These are phyloP conservation scores for Colletotrichum tamarilloi DNA, from an alignment of 2,329 filamentous ascomycete genomes.

Conservation along the genomic window DNA sequence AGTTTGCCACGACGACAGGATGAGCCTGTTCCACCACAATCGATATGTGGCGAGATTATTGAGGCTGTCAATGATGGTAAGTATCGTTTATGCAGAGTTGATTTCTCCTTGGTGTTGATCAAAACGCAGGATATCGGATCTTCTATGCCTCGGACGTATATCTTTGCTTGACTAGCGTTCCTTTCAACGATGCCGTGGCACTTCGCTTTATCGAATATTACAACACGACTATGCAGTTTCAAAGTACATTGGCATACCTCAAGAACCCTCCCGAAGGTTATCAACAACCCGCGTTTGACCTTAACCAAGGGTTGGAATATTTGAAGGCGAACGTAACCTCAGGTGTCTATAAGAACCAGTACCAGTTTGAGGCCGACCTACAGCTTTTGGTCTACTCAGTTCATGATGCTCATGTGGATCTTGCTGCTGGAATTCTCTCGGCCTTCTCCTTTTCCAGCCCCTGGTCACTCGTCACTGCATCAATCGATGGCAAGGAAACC, in stretches of 20 bases:
- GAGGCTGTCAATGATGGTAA: conserved; percentile 18
- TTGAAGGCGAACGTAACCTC: conserved; percentile 16
- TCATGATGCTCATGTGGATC: conserved; percentile 20
- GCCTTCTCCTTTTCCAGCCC: conserved; percentile 28
- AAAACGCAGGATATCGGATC: conserved; percentile 2
- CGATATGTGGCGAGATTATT: conserved; percentile 18
- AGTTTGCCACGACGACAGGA: conserved; percentile 6
- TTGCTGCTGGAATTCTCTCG: conserved; percentile 14
- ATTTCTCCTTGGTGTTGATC: too few species aligned
- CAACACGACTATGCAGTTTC: conserved; percentile 31
- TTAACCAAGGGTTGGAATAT: not conserved
- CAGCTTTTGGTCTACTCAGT: conserved; percentile 24
- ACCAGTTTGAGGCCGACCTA: conserved; percentile 17
- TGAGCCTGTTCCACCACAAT: not conserved
- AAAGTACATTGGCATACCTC: conserved; percentile 18
- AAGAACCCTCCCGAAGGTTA: conserved; percentile 23
- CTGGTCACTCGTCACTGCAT: conserved; percentile 11
- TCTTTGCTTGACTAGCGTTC: conserved; percentile 18
- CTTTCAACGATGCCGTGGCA: conserved; percentile 18
- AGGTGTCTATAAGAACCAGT: conserved; percentile 19
- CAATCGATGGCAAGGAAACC: conserved; percentile 19
- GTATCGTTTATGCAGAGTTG: too few species aligned
- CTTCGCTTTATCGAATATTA: conserved; percentile 30
- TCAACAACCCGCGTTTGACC: conserved; percentile 23
- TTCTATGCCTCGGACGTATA: conserved; percentile 17